phyloP scores from a whole-genome alignment of 1,284 basidiomycete species.

The Leucoagaricus sp. region DNA sequence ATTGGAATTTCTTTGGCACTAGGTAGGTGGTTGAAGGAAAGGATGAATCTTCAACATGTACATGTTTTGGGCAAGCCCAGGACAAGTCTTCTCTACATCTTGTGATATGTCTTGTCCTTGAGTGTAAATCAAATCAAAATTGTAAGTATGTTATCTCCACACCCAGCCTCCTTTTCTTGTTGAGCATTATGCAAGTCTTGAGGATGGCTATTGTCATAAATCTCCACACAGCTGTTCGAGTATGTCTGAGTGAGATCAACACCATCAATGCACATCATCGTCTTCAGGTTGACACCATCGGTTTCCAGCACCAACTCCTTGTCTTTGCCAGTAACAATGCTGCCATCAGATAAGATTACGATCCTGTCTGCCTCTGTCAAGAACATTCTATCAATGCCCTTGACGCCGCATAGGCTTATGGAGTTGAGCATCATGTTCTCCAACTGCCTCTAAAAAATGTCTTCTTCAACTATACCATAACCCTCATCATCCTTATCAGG shows the following conservation, averaged over 20 bases:
- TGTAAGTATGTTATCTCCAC: no score
- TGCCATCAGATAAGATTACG: slow-evolving; percentile 64
- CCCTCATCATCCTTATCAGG: slow-evolving; percentile 91
- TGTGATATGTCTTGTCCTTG: no score
- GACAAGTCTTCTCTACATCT: no score
- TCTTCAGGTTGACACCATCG: slow-evolving; percentile 93
- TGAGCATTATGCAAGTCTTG: no score
- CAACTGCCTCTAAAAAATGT: slow-evolving; percentile 94
- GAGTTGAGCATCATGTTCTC: slow-evolving; percentile 97
- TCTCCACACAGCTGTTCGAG: slow-evolving; percentile 97
- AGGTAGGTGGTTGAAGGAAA: no score
- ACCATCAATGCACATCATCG: slow-evolving; percentile 93
- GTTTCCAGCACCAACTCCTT: slow-evolving; percentile 98
- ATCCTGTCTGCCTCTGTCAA: slow-evolving; percentile 88
- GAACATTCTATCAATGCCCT: slow-evolving; percentile 92
- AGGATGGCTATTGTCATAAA: no score
- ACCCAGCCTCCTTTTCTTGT: no score
- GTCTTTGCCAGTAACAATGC: slow-evolving; percentile 58
- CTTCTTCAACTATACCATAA: slow-evolving; percentile 81
- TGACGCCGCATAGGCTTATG: slow-evolving; percentile 94
- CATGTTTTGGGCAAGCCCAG: no score
- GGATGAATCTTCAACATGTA: no score
- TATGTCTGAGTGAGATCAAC: slow-evolving; percentile 93
- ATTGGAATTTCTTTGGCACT: no score
- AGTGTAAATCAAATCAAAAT: no score